These are phyloP conservation scores for Calonectria pseudoturangicola DNA, from an alignment of 2,329 filamentous ascomycete genomes.

Conservation along the genomic window DNA sequence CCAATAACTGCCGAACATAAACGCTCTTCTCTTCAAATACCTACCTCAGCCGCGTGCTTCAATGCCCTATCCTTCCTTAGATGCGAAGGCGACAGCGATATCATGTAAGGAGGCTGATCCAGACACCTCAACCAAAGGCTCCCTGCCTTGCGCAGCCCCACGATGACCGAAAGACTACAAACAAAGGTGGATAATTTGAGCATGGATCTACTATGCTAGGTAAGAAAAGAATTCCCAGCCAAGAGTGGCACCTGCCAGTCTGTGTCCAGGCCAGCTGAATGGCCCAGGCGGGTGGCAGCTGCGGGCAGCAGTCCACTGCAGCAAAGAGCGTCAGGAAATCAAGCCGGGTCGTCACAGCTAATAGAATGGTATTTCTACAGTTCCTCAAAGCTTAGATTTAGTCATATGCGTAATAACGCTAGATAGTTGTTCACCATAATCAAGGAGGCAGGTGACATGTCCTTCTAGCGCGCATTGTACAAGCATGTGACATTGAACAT, in stretches of 20 bases:
- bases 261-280: neutral
- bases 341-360: neutral
- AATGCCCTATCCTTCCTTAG: too few species aligned
- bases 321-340: neutral
- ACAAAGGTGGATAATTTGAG: neutral
- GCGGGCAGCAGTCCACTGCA: neutral
- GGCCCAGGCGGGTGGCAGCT: conserved; percentile 26
- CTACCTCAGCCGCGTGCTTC: neutral
- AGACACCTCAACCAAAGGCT: neutral
- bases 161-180: neutral
- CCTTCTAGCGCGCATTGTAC: neutral
- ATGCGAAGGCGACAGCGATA: neutral
- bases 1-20: neutral
- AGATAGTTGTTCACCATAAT: neutral
- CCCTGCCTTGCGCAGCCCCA: neutral
- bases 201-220: neutral
- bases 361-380: too few species aligned
- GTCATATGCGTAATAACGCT: neutral
- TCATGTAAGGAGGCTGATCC: neutral
- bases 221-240: conserved; percentile 29
- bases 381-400: neutral
- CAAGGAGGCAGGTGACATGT: neutral
- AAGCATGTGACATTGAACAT: too few species aligned
- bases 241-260: conserved; percentile 25
- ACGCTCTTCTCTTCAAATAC: neutral